Evolutionary conservation across 192 early-diverging fungal genomes (phyloP).

Genomic region (Coemansia asiatica): DNA sequence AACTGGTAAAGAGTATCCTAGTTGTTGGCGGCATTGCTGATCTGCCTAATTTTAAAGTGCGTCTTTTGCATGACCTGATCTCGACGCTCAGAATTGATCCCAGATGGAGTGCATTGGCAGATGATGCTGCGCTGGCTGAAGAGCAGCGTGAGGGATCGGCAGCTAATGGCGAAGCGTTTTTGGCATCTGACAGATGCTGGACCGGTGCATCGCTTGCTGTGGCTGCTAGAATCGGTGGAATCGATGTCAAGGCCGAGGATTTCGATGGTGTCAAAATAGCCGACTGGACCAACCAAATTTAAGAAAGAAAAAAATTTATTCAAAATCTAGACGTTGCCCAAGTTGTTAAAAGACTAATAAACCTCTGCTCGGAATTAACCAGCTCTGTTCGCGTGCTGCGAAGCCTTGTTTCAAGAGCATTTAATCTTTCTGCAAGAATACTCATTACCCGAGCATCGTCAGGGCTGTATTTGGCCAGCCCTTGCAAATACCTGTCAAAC

Average conservation of each 20-base stretch:
- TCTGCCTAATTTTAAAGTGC: constrained; percentile 67
- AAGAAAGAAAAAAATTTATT: background rate
- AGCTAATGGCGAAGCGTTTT: constrained; percentile 63
- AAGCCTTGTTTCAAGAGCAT: constrained; percentile 19
- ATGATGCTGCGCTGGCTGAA: constrained; percentile 61
- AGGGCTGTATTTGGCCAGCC: constrained; percentile 3
- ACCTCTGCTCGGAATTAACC: constrained; percentile 17
- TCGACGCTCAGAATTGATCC: constrained; percentile 50
- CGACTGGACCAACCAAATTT: constrained; percentile 62
- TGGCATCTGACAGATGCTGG: constrained; percentile 72
- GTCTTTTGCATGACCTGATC: constrained; percentile 65
- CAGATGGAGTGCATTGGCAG: constrained; percentile 57
- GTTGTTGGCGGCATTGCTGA: constrained; percentile 77
- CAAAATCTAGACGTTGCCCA: constrained; percentile 32
- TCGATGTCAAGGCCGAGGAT: constrained; percentile 66
- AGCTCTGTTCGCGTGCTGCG: constrained; percentile 21
- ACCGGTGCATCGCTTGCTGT: constrained; percentile 80
- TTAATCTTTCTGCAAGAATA: constrained; percentile 9
- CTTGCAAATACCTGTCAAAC: constrained; percentile 19
- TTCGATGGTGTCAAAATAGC: constrained; percentile 63
- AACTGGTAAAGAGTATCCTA: constrained; percentile 64
- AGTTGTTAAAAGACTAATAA: constrained; percentile 11
- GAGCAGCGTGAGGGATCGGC: constrained; percentile 12
- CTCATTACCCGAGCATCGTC: constrained; percentile 22
- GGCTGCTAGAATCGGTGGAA: constrained; percentile 68